Base-by-base conservation (phyloP, 2,329 filamentous ascomycete species). In the Talaromyces atroroseus region DNA sequence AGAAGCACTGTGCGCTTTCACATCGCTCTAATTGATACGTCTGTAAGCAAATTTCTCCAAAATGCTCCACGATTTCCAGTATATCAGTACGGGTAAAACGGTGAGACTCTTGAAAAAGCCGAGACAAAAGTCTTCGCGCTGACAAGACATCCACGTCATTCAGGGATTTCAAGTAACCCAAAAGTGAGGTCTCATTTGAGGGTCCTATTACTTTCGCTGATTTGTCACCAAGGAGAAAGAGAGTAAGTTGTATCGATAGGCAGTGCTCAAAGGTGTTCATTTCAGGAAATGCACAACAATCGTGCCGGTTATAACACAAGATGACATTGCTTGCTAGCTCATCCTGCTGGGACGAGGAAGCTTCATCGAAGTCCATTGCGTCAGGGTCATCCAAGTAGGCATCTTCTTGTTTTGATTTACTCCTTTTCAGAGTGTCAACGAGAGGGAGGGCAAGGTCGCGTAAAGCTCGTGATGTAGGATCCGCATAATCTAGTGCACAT, bases 1-100 rank as follows among this genome's bases (percentile, higher is more conserved):
- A 87, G 18, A 85, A 76, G 46, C 80, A 81, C 49, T 90, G 75
- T 3, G 88, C 84, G 20, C 86, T 82, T 72, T 96, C 92, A 59
- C 87, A 92, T 61, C 84, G 83, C 57, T 86, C 83, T 63, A 87
- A 87, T 26, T 83, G 80, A 57, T 84, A 81, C 2, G 78, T 74
- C 49, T 73, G 70, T 2, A 85, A 67, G 44, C 81, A 74, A 29
- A 72, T 71, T 52, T 79, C 74, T 20, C 73, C 79, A 38, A 82
- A 63, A 58, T 75, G 68, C 52, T 76, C 74, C 12, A 84, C 66
- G 5, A 84, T 62, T 4, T 63, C 66, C 21, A 78, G 71, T 14
- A 76, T 67, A 50, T 76, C 74, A 29, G 64, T 58, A 44, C 69
- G 66, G 4, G 66, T 59, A 50, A 73, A 64, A 21, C 34, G 55